Evolutionary conservation across 176 grass and related monocot species (phyloP), one percentile per base, ranked within the genome.

Genomic region (Paspalum vaginatum): DNA sequence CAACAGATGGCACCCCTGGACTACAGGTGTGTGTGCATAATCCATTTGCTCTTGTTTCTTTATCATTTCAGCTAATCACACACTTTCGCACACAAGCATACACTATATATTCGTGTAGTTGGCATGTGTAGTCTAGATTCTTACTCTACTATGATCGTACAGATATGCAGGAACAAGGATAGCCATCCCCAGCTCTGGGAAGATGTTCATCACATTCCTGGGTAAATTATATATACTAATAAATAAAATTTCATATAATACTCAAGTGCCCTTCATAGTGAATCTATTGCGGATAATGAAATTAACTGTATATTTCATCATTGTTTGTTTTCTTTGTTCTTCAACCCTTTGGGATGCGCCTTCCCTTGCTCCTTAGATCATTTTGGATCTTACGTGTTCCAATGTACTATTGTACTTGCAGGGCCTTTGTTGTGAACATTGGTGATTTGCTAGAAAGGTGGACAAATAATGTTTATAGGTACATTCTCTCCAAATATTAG

Each of bases 121-220:
- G 51, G 51, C 5, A 53, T 20, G 51, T 53, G 5, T 53, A 53
- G 17, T 53, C 17, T 20, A 17, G n/a, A 53, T 53, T 53, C 16
- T 53, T 53, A 53, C 51, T 53, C 51, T 53, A 53, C 51, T 53
- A 53, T 53, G 51, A 53, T 53, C 20, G 51, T 53, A 69, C 54
- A 97, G 94, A 97, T 93, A 71, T 97, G 94, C 72, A 91, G 74
- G 64, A 88, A 93, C 43, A 97, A 91, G 50, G 91, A 97, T 89
- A 79, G 10, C 9, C 9, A 47, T 69, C 88, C 93, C 27, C 91
- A 93, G 50, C 27, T 91, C 8, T 97, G 88, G 94, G 90, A 97
- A 76, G 83, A 97, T 87, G 81, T 93, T 79, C 67, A 44, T 83
- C 88, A 91, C 70, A 61, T 97, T 76, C 40, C 89, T 14, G 86